phyloP scores from a whole-genome alignment of 73 alveolate genomes.

The Paraurostyla sp. region DNA sequence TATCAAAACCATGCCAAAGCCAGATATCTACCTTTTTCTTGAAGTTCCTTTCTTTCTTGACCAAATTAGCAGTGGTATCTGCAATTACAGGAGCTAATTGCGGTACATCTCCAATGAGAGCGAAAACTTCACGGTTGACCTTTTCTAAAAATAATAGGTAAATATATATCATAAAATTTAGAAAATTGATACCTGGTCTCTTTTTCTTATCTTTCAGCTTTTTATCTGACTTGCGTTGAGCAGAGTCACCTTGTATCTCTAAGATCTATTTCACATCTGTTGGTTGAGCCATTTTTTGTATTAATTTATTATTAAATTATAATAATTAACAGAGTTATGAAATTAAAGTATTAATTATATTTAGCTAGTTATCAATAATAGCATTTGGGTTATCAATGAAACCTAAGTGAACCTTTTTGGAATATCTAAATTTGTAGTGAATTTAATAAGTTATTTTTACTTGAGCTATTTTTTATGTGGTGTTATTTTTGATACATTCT shows the following conservation, averaged over 20 bases:
- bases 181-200: conserved; percentile 60
- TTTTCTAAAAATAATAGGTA: conserved; percentile 51
- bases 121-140: conserved; percentile 86
- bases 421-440: too few relatives aligned
- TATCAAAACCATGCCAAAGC: conserved; percentile 86
- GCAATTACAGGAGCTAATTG: conserved; percentile 80
- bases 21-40: conserved; percentile 81
- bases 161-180: neutral
- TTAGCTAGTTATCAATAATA: too few relatives aligned
- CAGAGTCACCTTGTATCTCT: neutral
- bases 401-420: conserved; percentile 14
- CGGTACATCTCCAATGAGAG: conserved; percentile 90
- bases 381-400: too few relatives aligned
- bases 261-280: conserved; percentile 22
- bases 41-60: conserved; percentile 53
- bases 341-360: neutral
- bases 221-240: neutral
- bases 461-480: neutral
- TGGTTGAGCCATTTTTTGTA: conserved; percentile 42
- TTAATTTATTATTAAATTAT: neutral
- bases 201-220: conserved; percentile 41
- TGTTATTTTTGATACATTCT: conserved; percentile 51
- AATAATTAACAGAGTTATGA: neutral
- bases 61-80: conserved; percentile 6
- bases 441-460: too few relatives aligned